Base-by-base conservation (phyloP, 768 basidiomycete genomes). In the Suillus spraguei region DNA sequence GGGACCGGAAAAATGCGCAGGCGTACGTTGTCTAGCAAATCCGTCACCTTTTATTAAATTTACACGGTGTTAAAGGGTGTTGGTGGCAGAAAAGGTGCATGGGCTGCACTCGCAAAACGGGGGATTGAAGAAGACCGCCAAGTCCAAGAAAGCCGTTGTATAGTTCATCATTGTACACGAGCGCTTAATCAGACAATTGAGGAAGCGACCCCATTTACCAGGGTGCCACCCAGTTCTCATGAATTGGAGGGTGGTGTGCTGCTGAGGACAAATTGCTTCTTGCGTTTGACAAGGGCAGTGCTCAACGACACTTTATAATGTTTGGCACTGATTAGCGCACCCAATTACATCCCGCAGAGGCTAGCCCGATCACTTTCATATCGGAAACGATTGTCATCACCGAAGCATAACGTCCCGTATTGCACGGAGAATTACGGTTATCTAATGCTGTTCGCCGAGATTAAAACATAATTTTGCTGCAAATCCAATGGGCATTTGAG, bases 1-100 rank as follows among this genome's bases (percentile, higher is more conserved):
- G 70, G 71, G 68, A 69, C 67, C 2, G 63, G 67, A 16, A 73
- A 65, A 32, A 71, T 28, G 36, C 71, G 65, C 17, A 71, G 33
- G 3, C 67, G 61, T 2, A 67, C 67, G 32, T 71, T 71, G 61
- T 71, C 65, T 35, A 72, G 33, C 61, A 52, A 67, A 55, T 14
- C n/a, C 17, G 36, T 32, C 33, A 52, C n/a, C 67, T n/a, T 54
- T 11, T 16, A 62, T 42, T 33, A 24, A 62, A 62, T 67, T 67
- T 69, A 64, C 20, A 56, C 32, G 52, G 52, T 33, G 52, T 33
- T 53, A 64, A 64, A 32, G 68, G 64, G 17, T 8, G 59, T 55
- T 38, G 36, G 11, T 38, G 38, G 32, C 7, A 56, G 35, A 59
- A 22, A 39, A 49, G 17, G 2, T n/a, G 7, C 22, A 38, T 1